A percentile compares a stretch with the other conserved stretches of the same genome.
phyloP scores from a whole-genome alignment of 2,329 filamentous ascomycete genomes.

The Colletotrichum tropicale region DNA sequence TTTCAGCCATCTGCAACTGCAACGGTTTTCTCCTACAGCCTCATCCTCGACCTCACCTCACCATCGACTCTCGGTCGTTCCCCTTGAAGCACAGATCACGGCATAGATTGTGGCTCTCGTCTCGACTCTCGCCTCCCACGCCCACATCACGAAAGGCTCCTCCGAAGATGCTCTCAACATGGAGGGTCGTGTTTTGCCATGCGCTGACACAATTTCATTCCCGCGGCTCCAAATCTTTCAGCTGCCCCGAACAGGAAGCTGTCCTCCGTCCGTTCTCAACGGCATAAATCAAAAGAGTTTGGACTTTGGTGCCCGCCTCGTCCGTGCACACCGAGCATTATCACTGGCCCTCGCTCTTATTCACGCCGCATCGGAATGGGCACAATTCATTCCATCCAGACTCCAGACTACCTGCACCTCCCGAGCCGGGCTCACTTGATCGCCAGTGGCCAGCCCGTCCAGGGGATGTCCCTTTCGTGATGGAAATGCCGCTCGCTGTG shows the following conservation, averaged over 20 bases:
- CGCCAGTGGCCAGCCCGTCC: not conserved
- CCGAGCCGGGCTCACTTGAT: not conserved
- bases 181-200: not conserved
- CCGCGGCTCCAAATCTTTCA: not conserved
- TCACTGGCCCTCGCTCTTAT: not conserved
- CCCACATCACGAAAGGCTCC: conserved; percentile 11
- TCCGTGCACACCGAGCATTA: not conserved
- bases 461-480: conserved; percentile 1
- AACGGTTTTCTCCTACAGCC: not conserved
- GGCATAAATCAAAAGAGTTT: conserved; percentile 10
- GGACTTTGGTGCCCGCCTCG: not conserved
- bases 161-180: not conserved
- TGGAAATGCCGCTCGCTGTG: not conserved
- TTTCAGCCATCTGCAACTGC: not conserved
- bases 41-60: not conserved
- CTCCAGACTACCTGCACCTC: not conserved
- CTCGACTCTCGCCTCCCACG: not conserved
- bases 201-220: not conserved
- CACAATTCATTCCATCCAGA: not conserved
- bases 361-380: not conserved
- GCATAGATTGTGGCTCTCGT: not conserved
- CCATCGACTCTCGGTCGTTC: not conserved
- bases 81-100: not conserved
- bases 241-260: conserved; percentile 4
- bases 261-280: not conserved